A percentile compares a stretch with the other conserved stretches of the same genome.
phyloP scores from a whole-genome alignment of 2,329 filamentous ascomycete genomes.

The Cladosporium phlei region DNA sequence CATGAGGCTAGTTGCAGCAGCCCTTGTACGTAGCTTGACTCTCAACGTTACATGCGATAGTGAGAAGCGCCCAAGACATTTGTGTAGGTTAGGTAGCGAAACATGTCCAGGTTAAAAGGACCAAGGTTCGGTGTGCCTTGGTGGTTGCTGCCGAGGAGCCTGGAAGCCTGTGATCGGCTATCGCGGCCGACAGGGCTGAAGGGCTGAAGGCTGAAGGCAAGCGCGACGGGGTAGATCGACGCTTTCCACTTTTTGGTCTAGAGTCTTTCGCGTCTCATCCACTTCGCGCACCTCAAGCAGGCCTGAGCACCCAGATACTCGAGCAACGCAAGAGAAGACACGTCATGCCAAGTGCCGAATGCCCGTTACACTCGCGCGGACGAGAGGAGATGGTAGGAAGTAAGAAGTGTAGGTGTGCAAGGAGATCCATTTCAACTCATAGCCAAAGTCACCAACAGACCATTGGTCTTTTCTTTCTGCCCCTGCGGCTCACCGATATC shows the following conservation, averaged over 20 bases:
- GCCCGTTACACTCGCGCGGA: not conserved
- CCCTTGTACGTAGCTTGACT: no score
- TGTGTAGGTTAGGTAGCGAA: no score
- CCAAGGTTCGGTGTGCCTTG: no score
- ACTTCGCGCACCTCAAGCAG: constrained; percentile 4
- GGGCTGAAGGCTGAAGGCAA: no score
- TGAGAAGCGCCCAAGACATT: no score
- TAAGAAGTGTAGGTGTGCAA: not conserved
- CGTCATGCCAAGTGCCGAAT: constrained; percentile 12
- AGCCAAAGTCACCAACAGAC: not conserved
- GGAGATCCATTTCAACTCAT: not conserved
- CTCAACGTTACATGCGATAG: no score
- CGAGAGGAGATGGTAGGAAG: no score
- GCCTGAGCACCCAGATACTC: constrained; percentile 1
- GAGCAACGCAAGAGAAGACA: constrained; percentile 10
- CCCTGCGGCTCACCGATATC: not conserved
- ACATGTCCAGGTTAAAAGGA: no score
- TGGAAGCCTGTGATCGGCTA: no score
- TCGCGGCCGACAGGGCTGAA: constrained; percentile 3
- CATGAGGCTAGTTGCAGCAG: no score
- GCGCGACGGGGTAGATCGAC: constrained; percentile 1
- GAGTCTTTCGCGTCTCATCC: constrained; percentile 5
- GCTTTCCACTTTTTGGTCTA: constrained; percentile 4
- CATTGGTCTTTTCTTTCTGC: not conserved
- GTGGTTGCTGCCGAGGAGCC: no score